Conservation (phyloP, 495 filamentous ascomycete genomes). For the Xylaria palmicola region DNA sequence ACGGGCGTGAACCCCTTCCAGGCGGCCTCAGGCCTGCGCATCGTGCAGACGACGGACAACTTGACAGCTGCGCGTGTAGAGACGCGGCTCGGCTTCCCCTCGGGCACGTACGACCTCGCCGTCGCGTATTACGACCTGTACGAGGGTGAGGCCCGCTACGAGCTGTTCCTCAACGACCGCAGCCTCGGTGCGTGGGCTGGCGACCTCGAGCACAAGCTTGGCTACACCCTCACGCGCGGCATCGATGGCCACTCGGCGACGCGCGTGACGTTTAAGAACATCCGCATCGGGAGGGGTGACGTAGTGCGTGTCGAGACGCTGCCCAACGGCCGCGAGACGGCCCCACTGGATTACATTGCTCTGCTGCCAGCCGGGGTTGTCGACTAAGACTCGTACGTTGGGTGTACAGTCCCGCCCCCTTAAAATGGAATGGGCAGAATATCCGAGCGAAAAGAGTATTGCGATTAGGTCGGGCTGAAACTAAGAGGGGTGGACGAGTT, state of each 20-base stretch:
- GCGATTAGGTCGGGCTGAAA: no score
- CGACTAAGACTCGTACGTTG: constrained; percentile 42
- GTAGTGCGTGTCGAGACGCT: constrained; percentile 57
- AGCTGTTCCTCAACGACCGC: constrained; percentile 52
- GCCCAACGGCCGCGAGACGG: constrained; percentile 60
- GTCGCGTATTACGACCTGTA: constrained; percentile 66
- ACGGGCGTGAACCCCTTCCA: constrained; percentile 55
- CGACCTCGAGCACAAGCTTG: constrained; percentile 54
- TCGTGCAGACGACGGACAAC: constrained; percentile 38
- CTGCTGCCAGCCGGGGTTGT: constrained; percentile 58
- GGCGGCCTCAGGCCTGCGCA: constrained; percentile 45
- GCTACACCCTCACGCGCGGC: constrained; percentile 54
- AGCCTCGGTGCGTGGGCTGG: constrained; percentile 58
- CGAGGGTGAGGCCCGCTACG: constrained; percentile 54
- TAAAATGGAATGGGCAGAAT: no score
- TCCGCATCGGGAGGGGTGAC: constrained; percentile 55
- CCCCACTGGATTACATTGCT: constrained; percentile 66
- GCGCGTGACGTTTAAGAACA: constrained; percentile 54
- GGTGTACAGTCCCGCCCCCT: no score
- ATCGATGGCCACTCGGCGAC: constrained; percentile 65
- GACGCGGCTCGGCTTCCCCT: constrained; percentile 43
- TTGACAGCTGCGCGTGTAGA: constrained; percentile 49
- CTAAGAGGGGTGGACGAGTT: no score
- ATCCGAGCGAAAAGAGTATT: no score
- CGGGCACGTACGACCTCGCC: constrained; percentile 60